Base-by-base conservation (phyloP, 2,329 filamentous ascomycete species). In the Cladosporium sp. region DNA sequence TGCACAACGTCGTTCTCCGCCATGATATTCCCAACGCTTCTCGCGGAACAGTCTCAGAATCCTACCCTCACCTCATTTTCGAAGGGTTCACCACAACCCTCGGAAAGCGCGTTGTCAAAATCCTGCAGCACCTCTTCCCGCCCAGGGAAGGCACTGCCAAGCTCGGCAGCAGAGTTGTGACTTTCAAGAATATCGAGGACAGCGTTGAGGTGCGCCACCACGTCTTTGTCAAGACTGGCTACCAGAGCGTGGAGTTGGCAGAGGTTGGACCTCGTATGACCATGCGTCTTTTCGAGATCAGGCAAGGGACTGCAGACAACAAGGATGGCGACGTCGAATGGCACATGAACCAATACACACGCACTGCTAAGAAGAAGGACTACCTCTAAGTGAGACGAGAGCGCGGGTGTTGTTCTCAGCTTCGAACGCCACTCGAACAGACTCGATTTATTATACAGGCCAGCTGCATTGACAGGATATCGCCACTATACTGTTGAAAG, bases 311-410 rank as follows among this genome's bases (percentile, higher is more conserved):
- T 3, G 78, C 97, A 60, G 94, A 97, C 71, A 96, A 92, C 69
- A 95, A 95, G 73, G 90, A 95, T 64, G 93, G 93, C 3, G 94
- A 99, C 74, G 86, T 95, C 4, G 94, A 99, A 75, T 99, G 94
- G 94, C 89, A 94, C 62, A 80, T 99, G 62, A 95, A 90, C 61
- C 93, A 97, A 71, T 99, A 96, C 74, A 99, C 93, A 8, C 82
- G 94, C 65, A 97, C 93, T 13, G 87, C 88, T 66, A 86, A 86
- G 76, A 97, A 97, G 84, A 97, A 97, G 85, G 91, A 96, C 70
- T 96, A 96, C 70, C 80, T 97, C 56, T 97, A 75, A 85, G 36
- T 10, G 51, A 5, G 28, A 32, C 12, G n/a, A 4, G 3, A 17
- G 28, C n/a, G 19, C 15, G 40, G 24, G 40, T 32, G 19, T 8